Conservation (phyloP, 345 rosid genomes). For the Toxicodendron radicans region DNA sequence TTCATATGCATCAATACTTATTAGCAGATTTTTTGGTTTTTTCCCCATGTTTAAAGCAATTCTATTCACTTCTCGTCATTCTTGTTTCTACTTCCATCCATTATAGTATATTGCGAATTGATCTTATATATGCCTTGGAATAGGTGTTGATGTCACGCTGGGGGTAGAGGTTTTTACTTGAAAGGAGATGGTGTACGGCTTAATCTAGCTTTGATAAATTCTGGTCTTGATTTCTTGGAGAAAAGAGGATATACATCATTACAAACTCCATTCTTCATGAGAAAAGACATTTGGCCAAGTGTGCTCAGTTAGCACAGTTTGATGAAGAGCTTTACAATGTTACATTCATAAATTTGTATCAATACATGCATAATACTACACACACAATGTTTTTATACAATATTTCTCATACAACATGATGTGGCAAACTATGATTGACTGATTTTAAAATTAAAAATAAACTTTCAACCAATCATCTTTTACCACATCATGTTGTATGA, state of each 20-base stretch:
- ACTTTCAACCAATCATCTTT: too few species aligned
- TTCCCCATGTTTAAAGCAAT: too few species aligned
- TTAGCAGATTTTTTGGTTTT: too few species aligned
- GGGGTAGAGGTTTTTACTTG: slow-evolving; percentile 84
- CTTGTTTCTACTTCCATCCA: background rate
- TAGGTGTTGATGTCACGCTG: slow-evolving; percentile 87
- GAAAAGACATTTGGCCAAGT: slow-evolving; percentile 88
- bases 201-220: slow-evolving; percentile 87
- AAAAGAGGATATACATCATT: slow-evolving; percentile 62
- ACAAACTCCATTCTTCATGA: slow-evolving; percentile 93
- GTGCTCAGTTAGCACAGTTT: slow-evolving; percentile 92
- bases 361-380: too few species aligned
- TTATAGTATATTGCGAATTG: background rate
- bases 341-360: background rate
- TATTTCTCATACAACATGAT: too few species aligned
- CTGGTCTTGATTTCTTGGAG: slow-evolving; percentile 73
- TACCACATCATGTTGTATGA: too few species aligned
- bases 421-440: too few species aligned
- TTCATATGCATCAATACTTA: too few species aligned
- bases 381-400: too few species aligned
- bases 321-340: slow-evolving; percentile 98
- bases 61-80: background rate
- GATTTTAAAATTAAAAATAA: too few species aligned
- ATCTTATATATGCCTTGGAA: slow-evolving; percentile 13
- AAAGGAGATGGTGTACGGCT: slow-evolving; percentile 86